Evolutionary conservation across 1,284 basidiomycete genomes (phyloP).

Genomic region (Moesziomyces sp.): DNA sequence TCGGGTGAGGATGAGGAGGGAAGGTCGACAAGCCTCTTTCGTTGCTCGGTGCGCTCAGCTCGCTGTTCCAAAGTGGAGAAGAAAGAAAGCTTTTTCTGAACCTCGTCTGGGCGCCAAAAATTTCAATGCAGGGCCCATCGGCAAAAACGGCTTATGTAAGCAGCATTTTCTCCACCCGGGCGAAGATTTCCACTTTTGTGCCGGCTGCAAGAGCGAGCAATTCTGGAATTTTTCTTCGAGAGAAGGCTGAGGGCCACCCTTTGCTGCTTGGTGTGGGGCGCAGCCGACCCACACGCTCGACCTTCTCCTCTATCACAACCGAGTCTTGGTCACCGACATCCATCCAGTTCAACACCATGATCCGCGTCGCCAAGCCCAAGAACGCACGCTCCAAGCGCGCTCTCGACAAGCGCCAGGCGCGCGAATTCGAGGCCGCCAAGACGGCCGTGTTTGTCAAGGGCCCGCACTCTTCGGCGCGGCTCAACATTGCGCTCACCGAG

Average conservation of each 20-base stretch:
- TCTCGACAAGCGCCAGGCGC: slow-evolving; percentile 85
- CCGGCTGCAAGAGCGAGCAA: background rate
- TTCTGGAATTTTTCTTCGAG: slow-evolving; percentile 7
- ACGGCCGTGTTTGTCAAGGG: slow-evolving; percentile 90
- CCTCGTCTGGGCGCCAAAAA: slow-evolving; percentile 3
- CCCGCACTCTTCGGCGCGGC: slow-evolving; percentile 82
- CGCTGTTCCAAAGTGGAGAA: slow-evolving; percentile 11
- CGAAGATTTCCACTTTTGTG: background rate
- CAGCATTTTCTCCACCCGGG: background rate
- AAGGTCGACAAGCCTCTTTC: too few species aligned
- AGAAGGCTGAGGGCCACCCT: too few species aligned
- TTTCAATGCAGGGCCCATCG: slow-evolving; percentile 5
- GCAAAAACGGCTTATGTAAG: slow-evolving; percentile 31
- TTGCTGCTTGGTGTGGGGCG: background rate
- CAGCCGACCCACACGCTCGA: too few species aligned
- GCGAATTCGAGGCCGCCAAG: slow-evolving; percentile 82
- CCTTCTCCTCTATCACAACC: background rate
- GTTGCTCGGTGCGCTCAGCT: too few species aligned
- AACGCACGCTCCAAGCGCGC: slow-evolving; percentile 97
- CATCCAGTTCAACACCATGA: slow-evolving; percentile 38
- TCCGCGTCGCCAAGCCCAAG: slow-evolving; percentile 78
- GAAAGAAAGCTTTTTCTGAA: background rate
- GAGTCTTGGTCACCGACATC: background rate
- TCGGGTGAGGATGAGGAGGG: slow-evolving; percentile 5
- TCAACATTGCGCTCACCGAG: slow-evolving; percentile 86